Base-by-base conservation (phyloP, 306 rosid genomes). In the Sindora glabra region DNA sequence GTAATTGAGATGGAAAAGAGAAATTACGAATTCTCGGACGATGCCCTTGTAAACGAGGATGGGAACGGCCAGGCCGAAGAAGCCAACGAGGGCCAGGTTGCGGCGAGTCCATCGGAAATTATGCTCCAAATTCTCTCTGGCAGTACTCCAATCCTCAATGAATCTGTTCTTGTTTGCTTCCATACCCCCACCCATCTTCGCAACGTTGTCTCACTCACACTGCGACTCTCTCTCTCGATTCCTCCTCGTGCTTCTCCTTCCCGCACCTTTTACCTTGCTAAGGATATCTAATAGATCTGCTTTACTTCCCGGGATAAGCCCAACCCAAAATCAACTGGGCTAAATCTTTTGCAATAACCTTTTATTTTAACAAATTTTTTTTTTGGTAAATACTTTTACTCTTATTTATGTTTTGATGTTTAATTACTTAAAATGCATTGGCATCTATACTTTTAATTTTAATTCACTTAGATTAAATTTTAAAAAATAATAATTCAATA, bases 111-210 rank as follows among this genome's bases (percentile, higher is more conserved):
- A 92, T 0, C 96, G 89, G 83, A 92, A 92, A 72, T 92, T 92
- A 46, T 72, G 60, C 60, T 92, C 99, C 2, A 92, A 94, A 34
- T 73, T 92, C 72, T 92, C 99, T 62, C 99, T 75, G 0, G 77
- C 99, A 6, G 83, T 2, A 19, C 99, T 25, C 99, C 99, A 92
- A 13, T 92, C 99, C 65, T 92, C 99, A 1, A 92, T 89, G 80
- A 62, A 80, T 62, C 11, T 86, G 87, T 92, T 92, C 87, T 92
- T 92, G 69, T 84, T 66, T 6, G 90, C 68, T 68, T 86, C 99
- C 99, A 92, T 89, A 72, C 99, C 99, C 56, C 99, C 99, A 0
- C 84, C 99, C 99, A 92, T 92, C n/a, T n/a, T n/a, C n/a, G n/a
- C 66, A 22, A n/a, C n/a, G n/a, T n/a, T n/a, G n/a, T 15, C 54